Evolutionary conservation across 31 red algal genomes (phyloP).

Genomic region (Odonthalia washingtoniensis): DNA sequence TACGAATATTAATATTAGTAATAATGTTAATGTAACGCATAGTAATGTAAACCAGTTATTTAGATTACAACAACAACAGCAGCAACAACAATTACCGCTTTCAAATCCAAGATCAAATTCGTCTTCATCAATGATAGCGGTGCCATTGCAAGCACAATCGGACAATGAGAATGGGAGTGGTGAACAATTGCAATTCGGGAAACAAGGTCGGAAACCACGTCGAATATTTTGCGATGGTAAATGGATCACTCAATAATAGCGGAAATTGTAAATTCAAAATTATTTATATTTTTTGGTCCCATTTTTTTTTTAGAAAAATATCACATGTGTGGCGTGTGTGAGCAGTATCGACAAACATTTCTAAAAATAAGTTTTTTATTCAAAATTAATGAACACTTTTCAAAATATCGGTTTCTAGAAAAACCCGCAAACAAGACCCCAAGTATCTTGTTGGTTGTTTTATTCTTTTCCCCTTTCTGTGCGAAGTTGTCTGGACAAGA

Average conservation of each 20-base stretch:
- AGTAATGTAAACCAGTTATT: not conserved
- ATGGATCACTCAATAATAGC: slow-evolving; percentile 59
- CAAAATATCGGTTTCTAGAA: no score
- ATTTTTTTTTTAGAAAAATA: no score
- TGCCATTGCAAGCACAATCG: not conserved
- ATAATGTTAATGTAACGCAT: not conserved
- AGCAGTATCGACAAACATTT: no score
- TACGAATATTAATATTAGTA: not conserved
- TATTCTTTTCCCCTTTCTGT: no score
- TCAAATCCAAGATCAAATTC: not conserved
- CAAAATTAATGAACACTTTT: no score
- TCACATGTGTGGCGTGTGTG: no score
- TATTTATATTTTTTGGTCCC: no score
- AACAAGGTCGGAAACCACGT: slow-evolving; percentile 24
- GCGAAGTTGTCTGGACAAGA: no score
- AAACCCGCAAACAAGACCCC: no score
- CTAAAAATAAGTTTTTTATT: no score
- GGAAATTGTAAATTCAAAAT: no score
- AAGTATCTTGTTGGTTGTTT: no score
- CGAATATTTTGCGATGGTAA: slow-evolving; percentile 70
- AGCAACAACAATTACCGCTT: not conserved
- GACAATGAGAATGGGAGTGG: not conserved
- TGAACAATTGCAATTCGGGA: not conserved
- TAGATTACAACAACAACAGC: not conserved
- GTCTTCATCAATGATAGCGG: not conserved